Conservation (phyloP, 1,284 basidiomycete species). For the Sanghuangporus sanghuang region DNA sequence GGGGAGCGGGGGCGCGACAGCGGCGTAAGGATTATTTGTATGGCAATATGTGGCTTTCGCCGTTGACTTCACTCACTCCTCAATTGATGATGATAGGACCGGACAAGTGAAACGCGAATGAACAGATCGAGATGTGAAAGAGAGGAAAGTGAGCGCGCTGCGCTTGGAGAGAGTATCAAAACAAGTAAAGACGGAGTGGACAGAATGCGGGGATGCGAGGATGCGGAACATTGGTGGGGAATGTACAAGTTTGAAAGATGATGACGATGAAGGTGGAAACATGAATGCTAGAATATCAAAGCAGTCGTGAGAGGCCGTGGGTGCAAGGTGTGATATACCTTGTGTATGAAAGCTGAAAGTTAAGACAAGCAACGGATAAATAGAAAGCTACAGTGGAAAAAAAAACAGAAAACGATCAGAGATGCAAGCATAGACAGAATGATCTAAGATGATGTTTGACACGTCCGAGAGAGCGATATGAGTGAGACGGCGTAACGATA, state of each 20-base stretch:
- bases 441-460: slow-evolving; percentile 5
- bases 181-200: no score
- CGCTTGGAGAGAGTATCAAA: no score
- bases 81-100: no score
- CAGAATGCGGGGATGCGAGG: no score
- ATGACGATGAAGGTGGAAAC: not conserved
- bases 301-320: not conserved
- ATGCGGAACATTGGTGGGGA: not conserved
- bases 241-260: not conserved
- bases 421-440: not conserved
- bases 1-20: no score
- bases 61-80: no score
- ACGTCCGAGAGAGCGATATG: slow-evolving; percentile 6
- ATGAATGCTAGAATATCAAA: not conserved
- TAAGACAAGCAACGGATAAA: not conserved
- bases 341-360: not conserved
- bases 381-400: slow-evolving; percentile 4
- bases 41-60: no score
- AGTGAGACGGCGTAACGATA: slow-evolving; percentile 16
- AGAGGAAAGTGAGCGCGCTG: no score
- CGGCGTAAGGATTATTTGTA: no score
- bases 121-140: no score
- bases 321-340: not conserved
- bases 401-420: not conserved
- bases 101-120: no score